Evolutionary conservation across 352 stramenopile genomes (phyloP).

Genomic region (Pythium aristosporum): DNA sequence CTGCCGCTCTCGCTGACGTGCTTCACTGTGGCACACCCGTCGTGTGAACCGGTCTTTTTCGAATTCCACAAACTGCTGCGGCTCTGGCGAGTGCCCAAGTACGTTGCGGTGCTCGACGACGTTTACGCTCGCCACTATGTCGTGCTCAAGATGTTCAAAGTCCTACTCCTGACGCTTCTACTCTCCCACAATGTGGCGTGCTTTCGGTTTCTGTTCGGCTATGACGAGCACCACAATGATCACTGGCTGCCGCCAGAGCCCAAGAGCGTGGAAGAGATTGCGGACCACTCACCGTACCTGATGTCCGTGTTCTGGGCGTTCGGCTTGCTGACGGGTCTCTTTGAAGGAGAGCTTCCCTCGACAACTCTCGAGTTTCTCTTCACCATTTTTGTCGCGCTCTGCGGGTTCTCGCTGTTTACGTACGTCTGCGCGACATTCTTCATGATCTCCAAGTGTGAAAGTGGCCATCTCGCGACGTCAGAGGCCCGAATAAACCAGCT

Average conservation of each 20-base stretch:
- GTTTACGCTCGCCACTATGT: conserved; percentile 59
- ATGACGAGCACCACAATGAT: conserved; percentile 40
- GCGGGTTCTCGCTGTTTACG: conserved; percentile 70
- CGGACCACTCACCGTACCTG: conserved; percentile 39
- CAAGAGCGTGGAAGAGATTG: background rate
- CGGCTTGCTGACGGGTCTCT: conserved; percentile 58
- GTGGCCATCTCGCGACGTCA: conserved; percentile 40
- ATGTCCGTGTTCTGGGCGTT: conserved; percentile 69
- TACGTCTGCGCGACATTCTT: conserved; percentile 76
- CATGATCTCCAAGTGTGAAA: conserved; percentile 81
- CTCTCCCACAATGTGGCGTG: conserved; percentile 66
- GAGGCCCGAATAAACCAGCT: conserved; percentile 73
- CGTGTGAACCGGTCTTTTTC: conserved; percentile 32
- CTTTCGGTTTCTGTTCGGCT: conserved; percentile 53
- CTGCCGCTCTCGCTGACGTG: conserved; percentile 45
- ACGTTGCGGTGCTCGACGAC: conserved; percentile 52
- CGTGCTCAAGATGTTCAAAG: conserved; percentile 69
- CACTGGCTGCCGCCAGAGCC: conserved; percentile 45
- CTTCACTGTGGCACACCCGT: background rate
- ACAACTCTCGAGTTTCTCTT: conserved; percentile 53
- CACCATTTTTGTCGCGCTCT: conserved; percentile 57
- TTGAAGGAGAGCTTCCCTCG: conserved; percentile 60
- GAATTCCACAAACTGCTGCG: conserved; percentile 67
- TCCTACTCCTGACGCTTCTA: conserved; percentile 44
- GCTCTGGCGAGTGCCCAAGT: conserved; percentile 49